A percentile compares a stretch with the other conserved stretches of the same genome.
These are phyloP conservation scores for Termitomyces heimii DNA, from an alignment of 768 basidiomycete genomes.

Conservation along the genomic window DNA sequence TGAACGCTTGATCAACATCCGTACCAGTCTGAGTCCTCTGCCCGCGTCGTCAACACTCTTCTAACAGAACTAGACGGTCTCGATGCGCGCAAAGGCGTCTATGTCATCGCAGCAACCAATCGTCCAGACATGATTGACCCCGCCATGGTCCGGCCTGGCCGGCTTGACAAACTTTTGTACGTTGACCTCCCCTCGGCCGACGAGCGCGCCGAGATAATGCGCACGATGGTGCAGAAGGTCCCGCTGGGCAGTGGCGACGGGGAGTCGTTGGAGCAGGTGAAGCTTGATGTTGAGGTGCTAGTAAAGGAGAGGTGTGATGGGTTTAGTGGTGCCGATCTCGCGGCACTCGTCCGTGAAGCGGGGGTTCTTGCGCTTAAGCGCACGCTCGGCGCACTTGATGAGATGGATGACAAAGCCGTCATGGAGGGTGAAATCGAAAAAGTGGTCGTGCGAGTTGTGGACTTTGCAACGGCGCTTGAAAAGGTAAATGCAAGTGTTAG, in stretches of 20 bases:
- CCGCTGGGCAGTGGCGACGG: slow-evolving; percentile 42
- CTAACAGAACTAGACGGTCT: slow-evolving; percentile 93
- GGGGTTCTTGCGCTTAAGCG: slow-evolving; percentile 78
- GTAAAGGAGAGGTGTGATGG: slow-evolving; percentile 69
- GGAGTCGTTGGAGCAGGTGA: slow-evolving; percentile 14
- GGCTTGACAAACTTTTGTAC: slow-evolving; percentile 90
- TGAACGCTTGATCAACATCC: background rate
- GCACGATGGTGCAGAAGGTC: slow-evolving; percentile 66
- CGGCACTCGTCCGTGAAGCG: slow-evolving; percentile 83
- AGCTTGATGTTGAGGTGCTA: slow-evolving; percentile 33
- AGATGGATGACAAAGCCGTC: slow-evolving; percentile 39
- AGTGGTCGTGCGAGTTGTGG: slow-evolving; percentile 50
- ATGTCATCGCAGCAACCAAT: slow-evolving; percentile 93
- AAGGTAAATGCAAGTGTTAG: slow-evolving; percentile 90
- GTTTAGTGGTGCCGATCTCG: slow-evolving; percentile 89
- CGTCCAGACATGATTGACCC: slow-evolving; percentile 97
- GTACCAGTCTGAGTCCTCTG: slow-evolving; percentile 82
- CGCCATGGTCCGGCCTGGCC: slow-evolving; percentile 95
- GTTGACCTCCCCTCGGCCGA: slow-evolving; percentile 74
- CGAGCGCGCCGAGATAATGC: slow-evolving; percentile 82
- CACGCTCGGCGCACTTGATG: slow-evolving; percentile 61
- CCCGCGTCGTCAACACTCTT: slow-evolving; percentile 90
- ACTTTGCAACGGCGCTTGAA: slow-evolving; percentile 70
- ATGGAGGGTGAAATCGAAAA: slow-evolving; percentile 14
- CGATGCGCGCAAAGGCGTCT: slow-evolving; percentile 79